A percentile compares a stretch with the other conserved stretches of the same genome.
Evolutionary conservation across 1,284 basidiomycete species (phyloP).

Genomic region (Naganishia sp.): DNA sequence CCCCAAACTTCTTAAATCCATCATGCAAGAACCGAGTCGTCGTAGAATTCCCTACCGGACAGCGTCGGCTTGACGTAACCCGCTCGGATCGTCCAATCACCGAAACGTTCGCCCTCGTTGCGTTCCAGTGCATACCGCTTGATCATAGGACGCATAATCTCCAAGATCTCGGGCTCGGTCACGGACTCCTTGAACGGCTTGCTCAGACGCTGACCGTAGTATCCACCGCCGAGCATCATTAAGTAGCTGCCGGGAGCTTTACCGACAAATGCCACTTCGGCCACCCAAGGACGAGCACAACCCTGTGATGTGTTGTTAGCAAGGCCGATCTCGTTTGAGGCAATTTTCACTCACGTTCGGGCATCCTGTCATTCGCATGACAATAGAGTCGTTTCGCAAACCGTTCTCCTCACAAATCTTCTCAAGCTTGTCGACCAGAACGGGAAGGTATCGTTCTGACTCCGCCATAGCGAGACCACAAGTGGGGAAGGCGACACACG

Average conservation of each 20-base stretch:
- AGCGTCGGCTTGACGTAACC: constrained; percentile 80
- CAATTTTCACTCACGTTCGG: constrained; percentile 64
- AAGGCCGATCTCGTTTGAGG: too few relatives aligned
- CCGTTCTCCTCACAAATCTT: constrained; percentile 91
- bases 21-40: constrained; percentile 54
- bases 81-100: constrained; percentile 88
- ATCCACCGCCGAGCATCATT: constrained; percentile 95
- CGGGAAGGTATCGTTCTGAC: constrained; percentile 91
- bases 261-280: constrained; percentile 94
- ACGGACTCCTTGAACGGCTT: constrained; percentile 79
- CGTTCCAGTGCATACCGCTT: constrained; percentile 88
- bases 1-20: not conserved
- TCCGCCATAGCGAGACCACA: constrained; percentile 93
- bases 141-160: constrained; percentile 88
- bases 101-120: constrained; percentile 86
- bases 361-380: constrained; percentile 98
- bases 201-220: constrained; percentile 88
- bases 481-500: constrained; percentile 97
- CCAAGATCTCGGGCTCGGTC: constrained; percentile 89
- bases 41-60: constrained; percentile 78
- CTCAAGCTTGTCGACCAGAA: constrained; percentile 94
- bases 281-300: constrained; percentile 91
- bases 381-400: constrained; percentile 86
- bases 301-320: constrained; percentile 43
- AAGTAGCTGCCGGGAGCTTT: constrained; percentile 92